phyloP scores from a whole-genome alignment of 2,329 filamentous ascomycete species.

The Hansfordia pulvinata region DNA sequence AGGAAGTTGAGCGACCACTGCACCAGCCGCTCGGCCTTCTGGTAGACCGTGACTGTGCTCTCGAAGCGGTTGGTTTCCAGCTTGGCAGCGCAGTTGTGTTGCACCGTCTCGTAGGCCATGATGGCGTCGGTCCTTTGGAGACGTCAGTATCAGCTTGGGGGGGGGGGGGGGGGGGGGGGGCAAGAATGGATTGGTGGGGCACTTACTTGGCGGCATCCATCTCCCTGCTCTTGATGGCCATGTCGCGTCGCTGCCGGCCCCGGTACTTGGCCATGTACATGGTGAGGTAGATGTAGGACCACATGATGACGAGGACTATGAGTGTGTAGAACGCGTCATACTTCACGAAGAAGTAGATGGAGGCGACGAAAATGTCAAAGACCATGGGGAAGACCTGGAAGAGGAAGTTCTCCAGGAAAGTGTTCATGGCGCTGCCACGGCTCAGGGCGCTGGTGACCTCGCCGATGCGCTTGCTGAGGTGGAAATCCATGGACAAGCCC shows the following conservation, averaged over 20 bases:
- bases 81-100: slow-evolving; percentile 48
- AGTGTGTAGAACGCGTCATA: slow-evolving; percentile 34
- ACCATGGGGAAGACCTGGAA: slow-evolving; percentile 38
- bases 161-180: not conserved
- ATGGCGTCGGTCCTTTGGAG: slow-evolving; percentile 28
- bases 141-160: not conserved
- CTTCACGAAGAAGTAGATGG: slow-evolving; percentile 27
- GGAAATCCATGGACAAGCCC: slow-evolving; percentile 32
- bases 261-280: slow-evolving; percentile 35
- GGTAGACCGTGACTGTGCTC: slow-evolving; percentile 39
- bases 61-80: slow-evolving; percentile 45
- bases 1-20: slow-evolving; percentile 41
- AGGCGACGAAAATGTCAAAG: slow-evolving; percentile 32
- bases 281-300: slow-evolving; percentile 34
- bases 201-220: slow-evolving; percentile 31
- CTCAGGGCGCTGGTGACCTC: slow-evolving; percentile 35
- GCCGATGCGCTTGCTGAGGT: slow-evolving; percentile 34
- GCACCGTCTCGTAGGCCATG: slow-evolving; percentile 41
- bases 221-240: slow-evolving; percentile 27
- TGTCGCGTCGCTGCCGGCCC: slow-evolving; percentile 26
- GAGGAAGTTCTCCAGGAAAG: slow-evolving; percentile 31
- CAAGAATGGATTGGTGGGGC: not conserved
- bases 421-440: slow-evolving; percentile 32
- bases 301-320: slow-evolving; percentile 32
- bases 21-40: slow-evolving; percentile 42